A percentile compares a stretch with the other conserved stretches of the same genome.
These are phyloP conservation scores for Azolla pinnata DNA, from an alignment of 75 land plant genomes.

Conservation along the genomic window DNA sequence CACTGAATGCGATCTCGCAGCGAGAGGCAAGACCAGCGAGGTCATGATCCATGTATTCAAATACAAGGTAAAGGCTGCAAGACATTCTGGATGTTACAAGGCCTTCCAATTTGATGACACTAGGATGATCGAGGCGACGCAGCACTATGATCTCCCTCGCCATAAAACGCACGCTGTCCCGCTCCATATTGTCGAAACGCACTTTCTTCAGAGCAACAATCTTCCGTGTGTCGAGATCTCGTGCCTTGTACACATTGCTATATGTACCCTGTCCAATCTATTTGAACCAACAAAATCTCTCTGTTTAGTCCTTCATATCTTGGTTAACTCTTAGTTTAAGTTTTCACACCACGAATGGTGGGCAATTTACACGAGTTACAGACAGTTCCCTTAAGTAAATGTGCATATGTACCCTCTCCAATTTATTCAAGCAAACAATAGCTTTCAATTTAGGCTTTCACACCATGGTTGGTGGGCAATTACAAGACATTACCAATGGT, in stretches of 20 bases:
- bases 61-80: conserved; percentile 60
- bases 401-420: too few species aligned
- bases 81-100: conserved; percentile 76
- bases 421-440: too few species aligned
- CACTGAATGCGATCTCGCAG: conserved; percentile 47
- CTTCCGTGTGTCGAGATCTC: conserved; percentile 46
- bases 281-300: too few species aligned
- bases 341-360: too few species aligned
- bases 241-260: conserved; percentile 83
- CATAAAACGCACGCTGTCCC: conserved; percentile 65
- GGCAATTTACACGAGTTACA: too few species aligned
- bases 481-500: too few species aligned
- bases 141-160: conserved; percentile 58
- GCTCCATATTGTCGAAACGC: conserved; percentile 49
- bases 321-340: too few species aligned
- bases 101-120: conserved; percentile 60
- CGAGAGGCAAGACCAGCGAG: conserved; percentile 70
- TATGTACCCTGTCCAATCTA: conserved; percentile 92
- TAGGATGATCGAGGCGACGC: conserved; percentile 53
- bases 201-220: conserved; percentile 75
- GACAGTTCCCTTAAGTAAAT: too few species aligned
- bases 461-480: too few species aligned
- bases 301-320: too few species aligned
- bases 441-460: too few species aligned
- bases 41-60: conserved; percentile 85